Evolutionary conservation across 2,329 filamentous ascomycete species (phyloP).

Genomic region (Botryotinia calthae): DNA sequence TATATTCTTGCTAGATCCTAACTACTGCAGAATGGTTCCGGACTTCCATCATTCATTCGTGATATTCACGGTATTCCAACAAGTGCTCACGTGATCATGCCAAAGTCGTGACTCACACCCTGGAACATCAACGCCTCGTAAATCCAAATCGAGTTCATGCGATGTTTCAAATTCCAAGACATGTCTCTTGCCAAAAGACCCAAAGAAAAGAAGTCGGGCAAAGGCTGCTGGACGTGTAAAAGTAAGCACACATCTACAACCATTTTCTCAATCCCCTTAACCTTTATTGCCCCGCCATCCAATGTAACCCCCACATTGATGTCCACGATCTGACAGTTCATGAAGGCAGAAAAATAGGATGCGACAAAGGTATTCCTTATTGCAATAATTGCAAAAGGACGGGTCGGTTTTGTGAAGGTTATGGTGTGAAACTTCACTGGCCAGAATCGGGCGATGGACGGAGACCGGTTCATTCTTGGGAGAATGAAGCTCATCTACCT

Average conservation of each 20-base stretch:
- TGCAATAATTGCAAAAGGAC: conserved; percentile 47
- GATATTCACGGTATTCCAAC: background rate
- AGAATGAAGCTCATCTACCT: conserved; percentile 22
- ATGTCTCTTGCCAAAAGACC: conserved; percentile 10
- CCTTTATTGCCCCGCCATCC: conserved; percentile 2
- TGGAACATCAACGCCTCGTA: background rate
- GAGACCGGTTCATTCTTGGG: conserved; percentile 32
- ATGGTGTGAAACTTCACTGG: conserved; percentile 48
- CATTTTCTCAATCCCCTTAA: conserved; percentile 20
- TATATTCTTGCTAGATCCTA: background rate
- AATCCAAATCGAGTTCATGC: background rate
- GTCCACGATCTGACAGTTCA: conserved; percentile 17
- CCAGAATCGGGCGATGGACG: conserved; percentile 48
- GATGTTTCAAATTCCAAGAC: background rate
- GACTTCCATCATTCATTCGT: background rate
- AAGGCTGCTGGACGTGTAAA: conserved; percentile 47
- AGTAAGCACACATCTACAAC: conserved; percentile 35
- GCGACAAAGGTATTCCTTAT: conserved; percentile 44
- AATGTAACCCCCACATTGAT: conserved; percentile 1
- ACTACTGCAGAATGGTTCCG: too few relatives aligned
- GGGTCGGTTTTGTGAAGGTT: conserved; percentile 45
- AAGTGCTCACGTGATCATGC: background rate
- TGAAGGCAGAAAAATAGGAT: conserved; percentile 48
- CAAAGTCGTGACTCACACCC: background rate
- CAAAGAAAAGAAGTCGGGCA: conserved; percentile 16